These are phyloP conservation scores for Celoporthe dispersa DNA, from an alignment of 2,329 filamentous ascomycete species.

Conservation along the genomic window DNA sequence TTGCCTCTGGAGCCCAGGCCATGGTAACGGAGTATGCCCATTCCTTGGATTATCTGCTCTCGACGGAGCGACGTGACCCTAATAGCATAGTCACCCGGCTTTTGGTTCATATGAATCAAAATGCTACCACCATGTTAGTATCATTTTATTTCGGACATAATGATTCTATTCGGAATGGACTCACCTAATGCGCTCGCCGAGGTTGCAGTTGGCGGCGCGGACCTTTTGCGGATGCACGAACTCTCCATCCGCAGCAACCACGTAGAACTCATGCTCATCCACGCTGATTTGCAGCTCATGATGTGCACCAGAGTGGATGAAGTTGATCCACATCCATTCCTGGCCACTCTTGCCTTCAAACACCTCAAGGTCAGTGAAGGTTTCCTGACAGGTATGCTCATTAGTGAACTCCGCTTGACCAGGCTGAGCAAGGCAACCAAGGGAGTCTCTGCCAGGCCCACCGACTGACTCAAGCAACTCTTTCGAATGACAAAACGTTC, in stretches of 20 bases:
- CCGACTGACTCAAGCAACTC: conserved; percentile 23
- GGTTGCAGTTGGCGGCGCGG: conserved; percentile 29
- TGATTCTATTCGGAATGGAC: background rate
- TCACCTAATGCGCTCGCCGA: conserved; percentile 31
- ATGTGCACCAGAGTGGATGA: conserved; percentile 31
- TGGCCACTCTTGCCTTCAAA: conserved; percentile 21
- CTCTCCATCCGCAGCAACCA: conserved; percentile 30
- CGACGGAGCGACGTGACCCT: conserved; percentile 29
- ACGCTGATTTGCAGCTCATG: conserved; percentile 30
- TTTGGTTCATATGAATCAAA: conserved; percentile 27
- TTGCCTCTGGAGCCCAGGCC: background rate
- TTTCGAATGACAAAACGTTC: conserved; percentile 28
- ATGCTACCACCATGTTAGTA: conserved; percentile 21
- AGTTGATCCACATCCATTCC: conserved; percentile 31
- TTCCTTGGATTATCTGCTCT: conserved; percentile 31
- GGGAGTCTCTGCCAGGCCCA: conserved; percentile 25
- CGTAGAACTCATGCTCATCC: conserved; percentile 32
- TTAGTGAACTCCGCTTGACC: conserved; percentile 24
- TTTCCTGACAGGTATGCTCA: conserved; percentile 26
- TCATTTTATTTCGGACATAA: too few relatives aligned
- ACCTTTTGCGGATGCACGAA: conserved; percentile 31
- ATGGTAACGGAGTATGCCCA: conserved; percentile 29
- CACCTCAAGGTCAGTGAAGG: conserved; percentile 28
- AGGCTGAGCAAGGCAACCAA: conserved; percentile 26
- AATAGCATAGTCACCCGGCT: conserved; percentile 29